Evolutionary conservation across 2,329 filamentous ascomycete species (phyloP).

Genomic region (Ophiostoma quercus): DNA sequence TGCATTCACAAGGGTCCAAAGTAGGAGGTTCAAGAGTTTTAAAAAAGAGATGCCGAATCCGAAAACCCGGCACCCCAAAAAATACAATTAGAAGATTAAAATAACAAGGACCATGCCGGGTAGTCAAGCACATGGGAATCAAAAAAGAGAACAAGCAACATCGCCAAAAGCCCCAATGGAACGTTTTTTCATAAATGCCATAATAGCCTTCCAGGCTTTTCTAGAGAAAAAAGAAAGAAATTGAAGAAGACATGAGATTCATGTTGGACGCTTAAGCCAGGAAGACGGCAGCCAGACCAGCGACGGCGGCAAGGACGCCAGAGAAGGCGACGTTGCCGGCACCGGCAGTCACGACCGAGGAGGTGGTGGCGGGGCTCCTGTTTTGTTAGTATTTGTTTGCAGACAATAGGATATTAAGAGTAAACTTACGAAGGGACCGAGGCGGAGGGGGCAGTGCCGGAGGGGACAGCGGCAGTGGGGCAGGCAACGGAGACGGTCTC

Average conservation of each 20-base stretch:
- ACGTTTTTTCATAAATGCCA: constrained; percentile 32
- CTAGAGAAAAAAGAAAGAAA: constrained; percentile 32
- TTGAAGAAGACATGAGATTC: constrained; percentile 17
- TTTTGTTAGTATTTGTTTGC: constrained; percentile 23
- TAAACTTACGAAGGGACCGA: constrained; percentile 35
- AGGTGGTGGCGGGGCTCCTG: constrained; percentile 27
- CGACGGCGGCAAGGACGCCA: constrained; percentile 49
- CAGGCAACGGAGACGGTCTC: constrained; percentile 43
- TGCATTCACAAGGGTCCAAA: background rate
- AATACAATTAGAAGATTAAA: constrained; percentile 47
- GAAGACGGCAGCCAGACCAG: constrained; percentile 50
- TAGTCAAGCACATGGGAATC: constrained; percentile 26
- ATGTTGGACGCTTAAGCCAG: constrained; percentile 44
- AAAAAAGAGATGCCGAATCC: constrained; percentile 14
- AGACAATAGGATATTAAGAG: background rate
- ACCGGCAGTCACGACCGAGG: constrained; percentile 44
- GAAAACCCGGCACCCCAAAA: constrained; percentile 26
- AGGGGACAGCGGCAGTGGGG: constrained; percentile 30
- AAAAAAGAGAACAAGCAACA: constrained; percentile 32
- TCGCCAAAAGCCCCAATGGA: constrained; percentile 29
- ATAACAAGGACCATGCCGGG: constrained; percentile 25
- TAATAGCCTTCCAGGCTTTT: constrained; percentile 38
- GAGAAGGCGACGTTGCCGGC: constrained; percentile 51
- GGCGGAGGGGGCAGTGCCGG: constrained; percentile 29
- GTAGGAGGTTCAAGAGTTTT: constrained; percentile 23